Conservation (phyloP, 2,329 filamentous ascomycete genomes). For the Harringtonia lauricola region DNA sequence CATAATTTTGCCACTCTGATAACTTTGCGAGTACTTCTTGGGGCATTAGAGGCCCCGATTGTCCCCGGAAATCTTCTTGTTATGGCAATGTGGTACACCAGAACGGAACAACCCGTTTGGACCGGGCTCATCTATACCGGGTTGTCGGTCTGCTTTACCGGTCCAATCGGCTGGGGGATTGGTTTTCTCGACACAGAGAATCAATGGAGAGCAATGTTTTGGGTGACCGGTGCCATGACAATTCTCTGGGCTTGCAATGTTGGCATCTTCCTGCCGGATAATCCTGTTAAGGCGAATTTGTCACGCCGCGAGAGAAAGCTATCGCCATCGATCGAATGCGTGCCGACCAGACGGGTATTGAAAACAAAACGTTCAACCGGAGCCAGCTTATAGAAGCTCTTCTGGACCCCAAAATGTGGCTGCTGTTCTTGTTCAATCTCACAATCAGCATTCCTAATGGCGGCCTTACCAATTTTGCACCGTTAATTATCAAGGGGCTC, state of each 20-base stretch:
- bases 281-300: conserved; percentile 24
- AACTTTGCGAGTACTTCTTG: conserved; percentile 17
- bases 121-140: conserved; percentile 11
- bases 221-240: conserved; percentile 19
- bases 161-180: background rate
- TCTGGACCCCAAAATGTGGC: conserved; percentile 10
- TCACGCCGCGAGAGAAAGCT: conserved; percentile 16
- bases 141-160: background rate
- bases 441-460: conserved; percentile 9
- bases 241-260: conserved; percentile 16
- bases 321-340: conserved; percentile 20
- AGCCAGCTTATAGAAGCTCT: conserved; percentile 7
- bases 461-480: conserved; percentile 9
- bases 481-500: conserved; percentile 6
- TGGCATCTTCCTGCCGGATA: conserved; percentile 20
- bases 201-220: conserved; percentile 15
- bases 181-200: background rate
- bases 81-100: conserved; percentile 20
- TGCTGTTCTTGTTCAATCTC: conserved; percentile 10
- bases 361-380: conserved; percentile 4
- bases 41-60: conserved; percentile 19
- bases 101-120: conserved; percentile 16
- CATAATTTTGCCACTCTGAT: conserved; percentile 17
- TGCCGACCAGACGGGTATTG: conserved; percentile 23
- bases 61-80: conserved; percentile 20